These are phyloP conservation scores for Fermentozyma sake DNA, from an alignment of 1,139 yeast genomes.

Conservation along the genomic window DNA sequence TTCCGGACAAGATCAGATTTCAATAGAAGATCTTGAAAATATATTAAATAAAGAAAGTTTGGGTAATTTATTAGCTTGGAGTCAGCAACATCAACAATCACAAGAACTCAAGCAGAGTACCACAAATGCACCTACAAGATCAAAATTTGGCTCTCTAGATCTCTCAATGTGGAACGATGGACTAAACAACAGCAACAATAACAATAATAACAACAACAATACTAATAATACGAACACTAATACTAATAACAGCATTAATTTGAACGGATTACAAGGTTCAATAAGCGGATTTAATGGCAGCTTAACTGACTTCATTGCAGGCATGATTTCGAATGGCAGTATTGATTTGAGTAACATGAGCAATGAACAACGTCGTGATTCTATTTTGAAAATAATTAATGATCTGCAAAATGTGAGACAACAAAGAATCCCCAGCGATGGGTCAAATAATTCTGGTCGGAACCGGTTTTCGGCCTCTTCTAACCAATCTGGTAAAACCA, in stretches of 20 bases:
- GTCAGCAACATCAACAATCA: constrained; percentile 9
- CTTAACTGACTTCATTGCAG: constrained; percentile 34
- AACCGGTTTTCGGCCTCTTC: constrained; percentile 3
- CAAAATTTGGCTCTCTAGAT: constrained; percentile 29
- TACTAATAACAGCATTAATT: constrained; percentile 7
- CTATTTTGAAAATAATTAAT: constrained; percentile 34
- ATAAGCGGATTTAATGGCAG: constrained; percentile 32
- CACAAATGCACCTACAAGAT: constrained; percentile 8
- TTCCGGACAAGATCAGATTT: constrained; percentile 19
- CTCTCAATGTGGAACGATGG: constrained; percentile 19
- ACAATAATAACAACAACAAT: constrained; percentile 4
- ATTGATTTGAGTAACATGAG: constrained; percentile 41
- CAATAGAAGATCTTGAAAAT: constrained; percentile 40
- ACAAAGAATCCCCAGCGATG: constrained; percentile 12
- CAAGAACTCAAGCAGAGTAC: constrained; percentile 2
- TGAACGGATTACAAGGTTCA: constrained; percentile 21
- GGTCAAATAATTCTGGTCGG: constrained; percentile 3
- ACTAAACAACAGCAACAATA: constrained; percentile 3
- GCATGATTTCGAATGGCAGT: constrained; percentile 33
- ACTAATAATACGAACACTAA: constrained; percentile 5
- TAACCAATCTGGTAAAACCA: constrained; percentile 10
- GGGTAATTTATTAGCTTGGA: constrained; percentile 30
- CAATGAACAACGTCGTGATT: constrained; percentile 39
- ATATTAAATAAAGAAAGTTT: constrained; percentile 41
- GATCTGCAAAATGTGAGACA: constrained; percentile 23